Conservation (phyloP, 148 eudicot genomes). For the Chenopodium formosanum region DNA sequence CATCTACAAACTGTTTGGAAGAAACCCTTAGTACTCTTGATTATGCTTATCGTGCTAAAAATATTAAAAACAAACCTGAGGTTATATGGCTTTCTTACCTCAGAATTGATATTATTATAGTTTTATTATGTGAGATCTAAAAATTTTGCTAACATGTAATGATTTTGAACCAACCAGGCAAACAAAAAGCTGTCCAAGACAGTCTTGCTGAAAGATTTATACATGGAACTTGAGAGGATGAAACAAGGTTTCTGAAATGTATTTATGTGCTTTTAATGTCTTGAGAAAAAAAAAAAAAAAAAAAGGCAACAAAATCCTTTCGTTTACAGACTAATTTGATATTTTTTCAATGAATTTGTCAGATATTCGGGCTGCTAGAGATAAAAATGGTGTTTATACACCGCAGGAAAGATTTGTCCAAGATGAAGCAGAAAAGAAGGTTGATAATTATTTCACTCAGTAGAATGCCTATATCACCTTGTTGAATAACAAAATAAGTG, state of each 20-base stretch:
- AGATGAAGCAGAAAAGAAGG: conserved; percentile 94
- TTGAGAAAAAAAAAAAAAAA: not conserved
- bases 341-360: conserved; percentile 2
- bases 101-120: not conserved
- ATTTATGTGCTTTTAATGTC: not conserved
- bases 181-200: conserved; percentile 76
- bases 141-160: not conserved
- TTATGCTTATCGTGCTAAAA: conserved; percentile 87
- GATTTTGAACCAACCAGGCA: conserved; percentile 44
- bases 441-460: conserved; percentile 1
- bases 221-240: conserved; percentile 79
- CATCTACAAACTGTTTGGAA: conserved; percentile 68
- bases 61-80: conserved; percentile 90
- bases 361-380: conserved; percentile 91
- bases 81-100: conserved; percentile 29
- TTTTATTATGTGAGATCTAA: not conserved
- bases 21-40: conserved; percentile 92
- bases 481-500: not conserved
- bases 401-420: conserved; percentile 70
- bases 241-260: conserved; percentile 59
- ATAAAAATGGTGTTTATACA: conserved; percentile 83
- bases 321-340: not conserved
- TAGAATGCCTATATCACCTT: not conserved
- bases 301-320: not conserved
- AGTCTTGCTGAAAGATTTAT: conserved; percentile 73